Evolutionary conservation across 2,329 filamentous ascomycete genomes (phyloP).

Genomic region (Neonectria neomacrospora): DNA sequence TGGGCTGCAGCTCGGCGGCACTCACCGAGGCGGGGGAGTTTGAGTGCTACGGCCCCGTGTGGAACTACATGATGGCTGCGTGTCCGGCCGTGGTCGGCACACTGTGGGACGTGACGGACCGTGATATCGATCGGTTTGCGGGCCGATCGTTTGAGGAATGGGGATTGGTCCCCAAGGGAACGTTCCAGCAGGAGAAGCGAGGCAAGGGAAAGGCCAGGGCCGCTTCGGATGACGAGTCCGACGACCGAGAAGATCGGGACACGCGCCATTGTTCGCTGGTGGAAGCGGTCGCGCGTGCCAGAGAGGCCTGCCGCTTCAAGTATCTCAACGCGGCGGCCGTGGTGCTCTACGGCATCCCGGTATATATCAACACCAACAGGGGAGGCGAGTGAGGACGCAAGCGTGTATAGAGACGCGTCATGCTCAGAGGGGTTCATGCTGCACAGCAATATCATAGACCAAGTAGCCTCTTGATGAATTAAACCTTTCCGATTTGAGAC

Average conservation of each 20-base stretch:
- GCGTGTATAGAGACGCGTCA: constrained; percentile 15
- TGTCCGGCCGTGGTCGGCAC: constrained; percentile 89
- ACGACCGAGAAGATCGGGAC: constrained; percentile 42
- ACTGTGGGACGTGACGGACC: constrained; percentile 97
- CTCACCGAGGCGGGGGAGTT: constrained; percentile 84
- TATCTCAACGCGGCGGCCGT: constrained; percentile 95
- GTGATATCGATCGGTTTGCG: constrained; percentile 94
- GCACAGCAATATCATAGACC: constrained; percentile 9
- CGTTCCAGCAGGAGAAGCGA: constrained; percentile 53
- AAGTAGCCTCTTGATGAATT: constrained; percentile 22
- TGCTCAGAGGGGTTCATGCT: constrained; percentile 5
- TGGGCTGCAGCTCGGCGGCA: constrained; percentile 91
- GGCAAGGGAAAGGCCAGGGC: constrained; percentile 44
- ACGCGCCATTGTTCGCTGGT: constrained; percentile 68
- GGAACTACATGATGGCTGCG: constrained; percentile 91
- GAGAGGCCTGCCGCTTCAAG: constrained; percentile 83
- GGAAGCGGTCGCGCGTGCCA: constrained; percentile 81
- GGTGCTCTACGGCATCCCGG: constrained; percentile 93
- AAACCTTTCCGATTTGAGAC: constrained; percentile 12
- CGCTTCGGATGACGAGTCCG: constrained; percentile 42
- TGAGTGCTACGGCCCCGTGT: constrained; percentile 88
- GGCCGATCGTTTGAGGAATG: constrained; percentile 83
- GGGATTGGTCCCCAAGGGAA: constrained; percentile 73
- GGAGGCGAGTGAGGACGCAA: constrained; percentile 37
- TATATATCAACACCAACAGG: constrained; percentile 74